Conservation (phyloP, 192 early-diverging fungal genomes). For the Coemansia sp. region DNA sequence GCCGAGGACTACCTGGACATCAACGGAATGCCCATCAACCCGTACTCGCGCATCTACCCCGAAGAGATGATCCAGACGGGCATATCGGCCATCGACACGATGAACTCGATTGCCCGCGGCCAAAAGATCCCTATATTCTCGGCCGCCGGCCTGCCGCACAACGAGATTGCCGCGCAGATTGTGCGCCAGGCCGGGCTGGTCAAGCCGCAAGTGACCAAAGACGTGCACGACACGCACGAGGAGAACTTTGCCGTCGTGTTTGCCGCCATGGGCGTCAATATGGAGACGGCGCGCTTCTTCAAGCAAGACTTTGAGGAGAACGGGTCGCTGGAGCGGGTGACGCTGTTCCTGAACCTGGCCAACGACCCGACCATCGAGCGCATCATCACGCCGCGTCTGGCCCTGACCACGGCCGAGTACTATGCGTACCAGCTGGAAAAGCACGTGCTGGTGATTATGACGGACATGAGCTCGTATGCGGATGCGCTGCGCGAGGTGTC, state of each 20-base stretch:
- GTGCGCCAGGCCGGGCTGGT: constrained; percentile 98
- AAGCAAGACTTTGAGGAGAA: constrained; percentile 99
- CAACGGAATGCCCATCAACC: constrained; percentile 86
- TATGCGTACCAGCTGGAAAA: constrained; percentile 99
- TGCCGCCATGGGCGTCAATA: constrained; percentile 99
- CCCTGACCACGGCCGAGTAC: constrained; percentile 98
- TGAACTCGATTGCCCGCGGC: constrained; percentile 99
- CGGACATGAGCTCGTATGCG: constrained; percentile 99
- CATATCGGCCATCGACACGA: constrained; percentile 98
- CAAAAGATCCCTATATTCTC: constrained; percentile 99
- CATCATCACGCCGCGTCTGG: constrained; percentile 98
- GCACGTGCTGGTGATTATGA: constrained; percentile 98
- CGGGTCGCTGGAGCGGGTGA: constrained; percentile 97
- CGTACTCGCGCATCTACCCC: constrained; percentile 98
- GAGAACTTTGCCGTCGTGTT: constrained; percentile 99
- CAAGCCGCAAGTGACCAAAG: constrained; percentile 82
- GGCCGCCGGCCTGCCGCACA: constrained; percentile 96
- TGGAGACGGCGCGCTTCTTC: constrained; percentile 99
- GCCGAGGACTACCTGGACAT: constrained; percentile 99
- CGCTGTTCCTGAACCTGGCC: constrained; percentile 98
- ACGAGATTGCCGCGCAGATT: constrained; percentile 99
- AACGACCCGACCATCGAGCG: constrained; percentile 99
- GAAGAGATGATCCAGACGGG: constrained; percentile 99
- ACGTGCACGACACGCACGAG: constrained; percentile 91
- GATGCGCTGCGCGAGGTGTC: constrained; percentile 99